phyloP scores from a whole-genome alignment of 176 grass and related monocot species.

The Oryza rufipogon region DNA sequence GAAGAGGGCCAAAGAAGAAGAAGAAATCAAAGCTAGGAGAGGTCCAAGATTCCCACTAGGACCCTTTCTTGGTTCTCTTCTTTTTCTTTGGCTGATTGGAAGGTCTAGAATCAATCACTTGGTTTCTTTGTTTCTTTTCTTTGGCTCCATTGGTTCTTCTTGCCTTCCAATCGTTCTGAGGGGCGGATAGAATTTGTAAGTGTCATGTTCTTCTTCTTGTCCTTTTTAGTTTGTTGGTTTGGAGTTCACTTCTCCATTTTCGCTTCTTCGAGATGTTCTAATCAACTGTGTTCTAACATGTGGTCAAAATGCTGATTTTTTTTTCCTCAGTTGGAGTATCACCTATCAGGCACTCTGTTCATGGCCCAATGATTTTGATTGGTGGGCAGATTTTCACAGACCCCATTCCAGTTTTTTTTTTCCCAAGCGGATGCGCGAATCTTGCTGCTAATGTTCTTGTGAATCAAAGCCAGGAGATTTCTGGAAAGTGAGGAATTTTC shows the following conservation, averaged over 20 bases:
- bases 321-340: background rate
- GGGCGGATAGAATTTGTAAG: background rate
- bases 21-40: constrained; percentile 22
- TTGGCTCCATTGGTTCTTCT: constrained; percentile 15
- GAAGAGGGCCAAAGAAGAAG: background rate
- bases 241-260: background rate
- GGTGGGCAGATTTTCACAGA: background rate
- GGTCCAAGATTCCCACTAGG: constrained; percentile 32
- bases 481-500: background rate
- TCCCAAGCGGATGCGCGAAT: background rate
- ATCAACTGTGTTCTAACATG: background rate
- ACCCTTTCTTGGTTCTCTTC: background rate
- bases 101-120: constrained; percentile 4
- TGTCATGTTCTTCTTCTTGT: background rate
- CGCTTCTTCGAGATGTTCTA: constrained; percentile 1
- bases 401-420: background rate
- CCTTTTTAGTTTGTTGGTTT: background rate
- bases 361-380: background rate
- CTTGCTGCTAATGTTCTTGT: background rate
- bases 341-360: background rate
- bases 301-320: background rate
- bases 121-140: constrained; percentile 1
- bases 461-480: background rate
- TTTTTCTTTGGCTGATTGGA: constrained; percentile 21
- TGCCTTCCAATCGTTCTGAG: background rate